Base-by-base conservation (phyloP, 208 protist genomes). In the Porcisia hertigi region DNA sequence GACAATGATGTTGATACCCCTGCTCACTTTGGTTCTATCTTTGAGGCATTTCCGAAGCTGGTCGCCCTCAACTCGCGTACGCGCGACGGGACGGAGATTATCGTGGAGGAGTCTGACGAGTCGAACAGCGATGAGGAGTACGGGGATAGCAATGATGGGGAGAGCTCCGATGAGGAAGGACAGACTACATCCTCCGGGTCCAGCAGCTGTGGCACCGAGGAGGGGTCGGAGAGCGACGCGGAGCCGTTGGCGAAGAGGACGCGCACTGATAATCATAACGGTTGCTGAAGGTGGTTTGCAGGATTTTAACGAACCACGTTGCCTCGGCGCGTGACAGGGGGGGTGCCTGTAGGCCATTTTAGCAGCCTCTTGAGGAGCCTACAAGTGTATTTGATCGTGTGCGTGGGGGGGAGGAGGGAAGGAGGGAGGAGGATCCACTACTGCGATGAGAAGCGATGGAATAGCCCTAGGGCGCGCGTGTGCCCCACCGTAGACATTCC, bases 1-100 rank as follows among this genome's bases (percentile, higher is more conserved):
- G 86, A 92, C 76, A 94, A 95, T 76, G 60, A 64, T 2, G 89
- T 91, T 23, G 79, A 89, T 70, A 86, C 85, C 12, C 57, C 75
- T n/a, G 76, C 75, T 3, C 55, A 83, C 67, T 92, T 92, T 59
- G 52, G 74, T 25, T 73, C 77, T 16, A 67, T 92, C 1, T 94
- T 96, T 62, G 84, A 18, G 34, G n/a, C 86, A 1, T 94, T 96
- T 67, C 82, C 88, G 12, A 71, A 69, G 23, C 75, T 96, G 45
- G 63, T 73, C 1, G 86, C 76, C 9, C 79, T 96, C 4, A 91
- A 96, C 80, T 86, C 81, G 0, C 77, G 83, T 25, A 82, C 75
- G 45, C 69, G 77, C 18, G 85, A 91, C 45, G 89, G 92, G 1
- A 64, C 75, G 54, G 92, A 96, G 49, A 85, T 96, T 7, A 74